These are phyloP conservation scores for Xylona heveae DNA, from an alignment of 495 filamentous ascomycete genomes.

Conservation along the genomic window DNA sequence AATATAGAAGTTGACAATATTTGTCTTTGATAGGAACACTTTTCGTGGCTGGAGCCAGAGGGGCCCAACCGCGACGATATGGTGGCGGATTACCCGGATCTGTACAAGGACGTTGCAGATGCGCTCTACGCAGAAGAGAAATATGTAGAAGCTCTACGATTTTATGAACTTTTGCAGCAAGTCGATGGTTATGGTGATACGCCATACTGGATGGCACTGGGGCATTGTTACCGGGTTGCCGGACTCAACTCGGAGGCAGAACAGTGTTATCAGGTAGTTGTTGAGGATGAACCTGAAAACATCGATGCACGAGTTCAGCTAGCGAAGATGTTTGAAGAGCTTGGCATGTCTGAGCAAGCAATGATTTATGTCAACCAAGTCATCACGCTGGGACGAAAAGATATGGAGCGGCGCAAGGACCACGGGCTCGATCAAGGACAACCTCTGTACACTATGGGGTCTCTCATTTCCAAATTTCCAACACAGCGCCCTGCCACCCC, in stretches of 20 bases:
- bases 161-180: slow-evolving; percentile 45
- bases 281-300: slow-evolving; percentile 42
- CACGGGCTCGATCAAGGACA: neutral
- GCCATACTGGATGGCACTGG: slow-evolving; percentile 44
- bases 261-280: slow-evolving; percentile 47
- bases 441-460: too few species aligned
- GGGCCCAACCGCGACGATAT: slow-evolving; percentile 24
- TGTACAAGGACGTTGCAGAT: slow-evolving; percentile 53
- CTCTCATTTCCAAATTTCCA: too few species aligned
- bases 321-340: slow-evolving; percentile 58
- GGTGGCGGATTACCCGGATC: slow-evolving; percentile 44
- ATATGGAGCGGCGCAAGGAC: slow-evolving; percentile 7
- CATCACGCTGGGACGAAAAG: slow-evolving; percentile 29
- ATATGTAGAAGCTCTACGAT: slow-evolving; percentile 45
- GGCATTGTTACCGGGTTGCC: slow-evolving; percentile 45
- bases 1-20: neutral
- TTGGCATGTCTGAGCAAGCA: slow-evolving; percentile 46
- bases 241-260: slow-evolving; percentile 45
- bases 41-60: slow-evolving; percentile 41
- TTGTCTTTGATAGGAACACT: slow-evolving; percentile 25
- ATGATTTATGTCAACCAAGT: slow-evolving; percentile 53
- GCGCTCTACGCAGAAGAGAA: slow-evolving; percentile 34
- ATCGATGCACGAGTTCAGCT: slow-evolving; percentile 54
- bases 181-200: slow-evolving; percentile 36
- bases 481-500: too few species aligned